These are phyloP conservation scores for Penicillium sumatraense DNA, from an alignment of 2,329 filamentous ascomycete species.

Conservation along the genomic window DNA sequence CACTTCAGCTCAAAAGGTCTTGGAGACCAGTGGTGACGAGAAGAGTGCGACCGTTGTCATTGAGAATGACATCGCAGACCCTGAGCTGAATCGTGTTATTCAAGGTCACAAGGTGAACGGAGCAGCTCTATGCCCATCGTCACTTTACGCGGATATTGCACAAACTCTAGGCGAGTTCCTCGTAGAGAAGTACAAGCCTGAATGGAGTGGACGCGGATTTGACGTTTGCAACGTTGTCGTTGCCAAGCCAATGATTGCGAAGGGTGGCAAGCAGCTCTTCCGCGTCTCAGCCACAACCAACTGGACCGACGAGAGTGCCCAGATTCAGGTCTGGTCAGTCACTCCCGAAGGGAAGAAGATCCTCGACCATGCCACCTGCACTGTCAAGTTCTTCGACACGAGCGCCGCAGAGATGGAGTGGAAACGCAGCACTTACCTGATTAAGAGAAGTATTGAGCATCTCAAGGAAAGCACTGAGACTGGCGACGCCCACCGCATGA, in stretches of 20 bases:
- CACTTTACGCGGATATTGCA: slow-evolving; percentile 44
- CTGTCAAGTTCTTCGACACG: slow-evolving; percentile 39
- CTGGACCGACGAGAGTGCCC: slow-evolving; percentile 37
- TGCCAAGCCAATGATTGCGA: slow-evolving; percentile 61
- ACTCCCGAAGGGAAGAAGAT: slow-evolving; percentile 43
- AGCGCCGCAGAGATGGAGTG: slow-evolving; percentile 34
- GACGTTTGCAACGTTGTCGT: slow-evolving; percentile 43
- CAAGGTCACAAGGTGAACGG: slow-evolving; percentile 45
- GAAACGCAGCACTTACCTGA: slow-evolving; percentile 70
- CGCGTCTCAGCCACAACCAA: slow-evolving; percentile 42
- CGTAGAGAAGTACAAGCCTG: slow-evolving; percentile 39
- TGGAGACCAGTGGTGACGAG: slow-evolving; percentile 33
- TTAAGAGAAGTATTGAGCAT: slow-evolving; percentile 65
- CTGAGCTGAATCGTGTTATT: slow-evolving; percentile 39
- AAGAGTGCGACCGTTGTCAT: slow-evolving; percentile 36
- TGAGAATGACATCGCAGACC: slow-evolving; percentile 41
- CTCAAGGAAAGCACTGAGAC: slow-evolving; percentile 65
- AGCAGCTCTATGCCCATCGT: slow-evolving; percentile 40
- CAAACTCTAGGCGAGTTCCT: slow-evolving; percentile 41
- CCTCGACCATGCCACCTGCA: slow-evolving; percentile 41
- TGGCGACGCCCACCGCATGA: slow-evolving; percentile 72
- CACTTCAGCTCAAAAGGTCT: slow-evolving; percentile 36
- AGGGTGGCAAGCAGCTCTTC: slow-evolving; percentile 44
- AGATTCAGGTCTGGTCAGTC: slow-evolving; percentile 42
- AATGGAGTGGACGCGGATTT: slow-evolving; percentile 34